Percentiles rank a stretch among this genome's conserved stretches.
Conservation (phyloP, 805 yeast species). For the Candida tammaniensis region DNA sequence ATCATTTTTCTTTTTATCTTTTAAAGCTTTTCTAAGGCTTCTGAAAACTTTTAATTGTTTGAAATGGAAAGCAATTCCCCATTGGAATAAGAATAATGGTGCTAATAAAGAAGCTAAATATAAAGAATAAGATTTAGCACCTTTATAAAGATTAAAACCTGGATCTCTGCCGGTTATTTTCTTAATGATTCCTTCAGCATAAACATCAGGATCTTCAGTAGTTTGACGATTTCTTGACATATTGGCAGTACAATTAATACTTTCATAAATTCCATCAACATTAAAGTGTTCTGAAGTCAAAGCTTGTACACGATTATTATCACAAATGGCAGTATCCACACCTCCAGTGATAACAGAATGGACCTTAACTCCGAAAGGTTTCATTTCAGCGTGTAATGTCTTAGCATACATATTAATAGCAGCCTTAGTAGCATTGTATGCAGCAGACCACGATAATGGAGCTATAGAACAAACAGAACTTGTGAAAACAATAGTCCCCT, state of each 20-base stretch:
- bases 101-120: slow-evolving; percentile 17
- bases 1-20: slow-evolving; percentile 1
- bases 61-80: slow-evolving; percentile 19
- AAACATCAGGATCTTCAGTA: slow-evolving; percentile 19
- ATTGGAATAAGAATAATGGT: slow-evolving; percentile 26
- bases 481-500: slow-evolving; percentile 38
- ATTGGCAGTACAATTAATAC: slow-evolving; percentile 15
- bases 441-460: slow-evolving; percentile 31
- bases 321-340: slow-evolving; percentile 17
- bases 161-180: slow-evolving; percentile 17
- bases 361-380: slow-evolving; percentile 19
- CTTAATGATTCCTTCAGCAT: slow-evolving; percentile 24
- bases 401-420: slow-evolving; percentile 18
- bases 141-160: slow-evolving; percentile 29
- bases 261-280: slow-evolving; percentile 16
- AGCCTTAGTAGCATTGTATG: slow-evolving; percentile 35
- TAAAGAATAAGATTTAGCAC: slow-evolving; percentile 19
- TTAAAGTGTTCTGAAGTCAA: slow-evolving; percentile 3
- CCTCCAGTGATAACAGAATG: slow-evolving; percentile 19
- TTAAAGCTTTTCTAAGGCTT: slow-evolving; percentile 15
- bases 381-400: slow-evolving; percentile 15
- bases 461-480: slow-evolving; percentile 29
- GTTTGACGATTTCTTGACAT: slow-evolving; percentile 21
- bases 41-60: slow-evolving; percentile 23
- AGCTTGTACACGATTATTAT: slow-evolving; percentile 2